Evolutionary conservation across 305 asterid genomes (phyloP).

Genomic region (Coffea humblotiana): DNA sequence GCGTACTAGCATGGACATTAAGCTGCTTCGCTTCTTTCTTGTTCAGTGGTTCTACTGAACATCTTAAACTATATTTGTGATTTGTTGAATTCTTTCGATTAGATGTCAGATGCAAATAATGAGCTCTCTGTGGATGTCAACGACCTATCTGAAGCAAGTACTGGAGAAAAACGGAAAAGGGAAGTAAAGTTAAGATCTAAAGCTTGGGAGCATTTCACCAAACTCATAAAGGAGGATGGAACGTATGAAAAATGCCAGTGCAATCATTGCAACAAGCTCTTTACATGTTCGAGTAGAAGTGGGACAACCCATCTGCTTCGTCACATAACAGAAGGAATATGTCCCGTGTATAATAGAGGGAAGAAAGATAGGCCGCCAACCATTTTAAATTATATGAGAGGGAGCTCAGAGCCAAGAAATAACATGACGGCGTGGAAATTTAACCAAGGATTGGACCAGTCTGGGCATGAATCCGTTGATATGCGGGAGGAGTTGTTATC

Average conservation of each 20-base stretch:
- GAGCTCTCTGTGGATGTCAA: slow-evolving; percentile 43
- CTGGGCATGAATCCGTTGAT: slow-evolving; percentile 37
- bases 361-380: slow-evolving; percentile 34
- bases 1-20: neutral
- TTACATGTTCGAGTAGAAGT: slow-evolving; percentile 63
- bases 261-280: slow-evolving; percentile 68
- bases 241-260: slow-evolving; percentile 64
- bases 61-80: neutral
- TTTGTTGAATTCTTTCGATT: neutral
- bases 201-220: slow-evolving; percentile 83
- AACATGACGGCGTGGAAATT: slow-evolving; percentile 43
- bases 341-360: slow-evolving; percentile 55
- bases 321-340: slow-evolving; percentile 64
- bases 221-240: slow-evolving; percentile 69
- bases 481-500: slow-evolving; percentile 44
- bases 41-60: neutral
- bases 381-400: slow-evolving; percentile 29
- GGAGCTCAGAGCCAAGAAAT: slow-evolving; percentile 31
- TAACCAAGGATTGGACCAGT: slow-evolving; percentile 40
- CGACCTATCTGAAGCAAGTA: slow-evolving; percentile 56
- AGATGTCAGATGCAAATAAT: slow-evolving; percentile 55
- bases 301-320: slow-evolving; percentile 88
- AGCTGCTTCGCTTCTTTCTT: neutral
- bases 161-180: slow-evolving; percentile 59
- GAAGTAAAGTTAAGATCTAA: slow-evolving; percentile 65